Conservation (phyloP, 139 green algal genomes). For the Chlorella sp. region DNA sequence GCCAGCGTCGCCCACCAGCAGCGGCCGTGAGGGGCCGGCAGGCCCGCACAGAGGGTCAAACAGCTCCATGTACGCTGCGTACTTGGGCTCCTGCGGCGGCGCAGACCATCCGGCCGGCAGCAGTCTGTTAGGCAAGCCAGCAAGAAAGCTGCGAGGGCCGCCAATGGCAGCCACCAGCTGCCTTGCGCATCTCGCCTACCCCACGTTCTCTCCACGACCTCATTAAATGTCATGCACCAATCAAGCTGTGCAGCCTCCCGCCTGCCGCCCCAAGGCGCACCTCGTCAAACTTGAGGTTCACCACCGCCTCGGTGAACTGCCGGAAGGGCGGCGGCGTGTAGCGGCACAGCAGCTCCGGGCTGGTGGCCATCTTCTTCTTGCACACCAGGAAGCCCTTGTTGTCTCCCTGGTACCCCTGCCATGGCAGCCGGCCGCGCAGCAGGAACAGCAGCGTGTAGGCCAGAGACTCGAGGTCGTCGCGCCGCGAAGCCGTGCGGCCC, state of each 20-base stretch:
- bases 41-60: conserved; percentile 97
- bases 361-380: conserved; percentile 99
- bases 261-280: conserved; percentile 55
- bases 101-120: no score
- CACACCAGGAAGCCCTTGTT: conserved; percentile 99
- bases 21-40: conserved; percentile 71
- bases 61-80: conserved; percentile 87
- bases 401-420: conserved; percentile 97
- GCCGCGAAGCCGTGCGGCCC: conserved; percentile 90
- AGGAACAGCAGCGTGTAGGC: conserved; percentile 99
- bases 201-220: no score
- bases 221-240: no score
- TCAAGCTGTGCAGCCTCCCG: no score
- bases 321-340: conserved; percentile 96
- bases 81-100: conserved; percentile 70
- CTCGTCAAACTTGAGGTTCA: conserved; percentile 99
- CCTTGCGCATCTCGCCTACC: no score
- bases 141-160: no score
- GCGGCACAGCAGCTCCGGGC: conserved; percentile 94
- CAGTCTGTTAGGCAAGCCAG: no score
- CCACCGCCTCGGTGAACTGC: conserved; percentile 94
- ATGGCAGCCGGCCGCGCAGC: conserved; percentile 92
- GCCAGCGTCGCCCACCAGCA: conserved; percentile 78
- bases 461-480: conserved; percentile 98
- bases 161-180: no score